Percentiles rank a stretch among this genome's conserved stretches.
phyloP scores from a whole-genome alignment of 768 basidiomycete species.

The Suillus occidentalis region DNA sequence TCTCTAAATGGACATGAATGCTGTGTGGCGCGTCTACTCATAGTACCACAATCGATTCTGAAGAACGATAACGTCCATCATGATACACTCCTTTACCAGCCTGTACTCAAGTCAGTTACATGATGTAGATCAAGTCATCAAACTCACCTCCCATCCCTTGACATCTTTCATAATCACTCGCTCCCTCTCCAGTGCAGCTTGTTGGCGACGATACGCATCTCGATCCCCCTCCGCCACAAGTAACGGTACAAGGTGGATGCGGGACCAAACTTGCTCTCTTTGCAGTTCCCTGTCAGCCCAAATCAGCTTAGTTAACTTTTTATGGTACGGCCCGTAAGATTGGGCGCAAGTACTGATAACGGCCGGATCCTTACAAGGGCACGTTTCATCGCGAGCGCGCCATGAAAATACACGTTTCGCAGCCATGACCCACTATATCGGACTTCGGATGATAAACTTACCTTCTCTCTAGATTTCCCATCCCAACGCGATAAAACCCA shows the following conservation, averaged over 20 bases:
- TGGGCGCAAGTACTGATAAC: constrained; percentile 43
- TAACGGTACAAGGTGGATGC: constrained; percentile 90
- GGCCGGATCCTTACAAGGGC: constrained; percentile 48
- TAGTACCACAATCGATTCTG: constrained; percentile 58
- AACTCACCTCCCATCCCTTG: constrained; percentile 87
- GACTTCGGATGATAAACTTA: constrained; percentile 44
- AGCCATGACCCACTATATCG: constrained; percentile 25
- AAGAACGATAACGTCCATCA: constrained; percentile 65
- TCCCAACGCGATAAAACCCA: constrained; percentile 90
- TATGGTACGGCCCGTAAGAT: constrained; percentile 42
- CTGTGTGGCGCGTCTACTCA: constrained; percentile 34
- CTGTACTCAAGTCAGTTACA: constrained; percentile 39
- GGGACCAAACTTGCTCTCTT: constrained; percentile 92
- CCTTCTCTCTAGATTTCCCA: constrained; percentile 92
- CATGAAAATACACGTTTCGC: constrained; percentile 60
- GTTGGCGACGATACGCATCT: constrained; percentile 77
- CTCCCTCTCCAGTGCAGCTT: constrained; percentile 78
- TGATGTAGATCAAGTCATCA: constrained; percentile 1
- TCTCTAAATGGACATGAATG: constrained; percentile 6
- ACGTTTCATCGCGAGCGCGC: constrained; percentile 72
- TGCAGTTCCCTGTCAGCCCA: constrained; percentile 77
- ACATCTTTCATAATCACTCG: constrained; percentile 95
- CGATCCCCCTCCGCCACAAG: constrained; percentile 94
- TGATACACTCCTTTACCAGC: constrained; percentile 86
- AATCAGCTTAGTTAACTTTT: constrained; percentile 43